Base-by-base conservation (phyloP, 352 stramenopile species). In the Pythium scleroteichum region DNA sequence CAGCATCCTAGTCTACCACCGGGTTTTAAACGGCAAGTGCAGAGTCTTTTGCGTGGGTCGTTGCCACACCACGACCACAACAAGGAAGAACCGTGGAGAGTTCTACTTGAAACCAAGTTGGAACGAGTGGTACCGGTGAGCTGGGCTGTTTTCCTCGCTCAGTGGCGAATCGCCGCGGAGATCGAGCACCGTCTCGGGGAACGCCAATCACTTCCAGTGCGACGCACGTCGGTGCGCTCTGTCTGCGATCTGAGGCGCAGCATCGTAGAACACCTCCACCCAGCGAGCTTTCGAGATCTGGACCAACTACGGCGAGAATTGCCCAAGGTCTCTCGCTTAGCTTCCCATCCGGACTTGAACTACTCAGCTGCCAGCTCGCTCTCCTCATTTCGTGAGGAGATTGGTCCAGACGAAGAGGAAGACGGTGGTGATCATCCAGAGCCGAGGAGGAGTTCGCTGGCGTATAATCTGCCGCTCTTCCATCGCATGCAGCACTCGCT, bases 141-240 rank as follows among this genome's bases (percentile, higher is more conserved):
- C 39, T 89, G 79, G 79, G 54, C 69, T 3, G 47, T 79, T 0
- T 85, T 87, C 45, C 69, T 89, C 24, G 66, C 76, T 3, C 79
- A 78, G 40, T 89, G 79, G 79, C 71, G 75, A 3, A 42, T 22
- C 6, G 52, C 45, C 1, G 16, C 47, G 16, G 42, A 53, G 14
- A 9, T 62, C 0, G 56, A 62, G 27, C 38, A 44, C 5, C 66
- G 70, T 23, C 53, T 66, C 17, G 49, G 32, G 9, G 62, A 81
- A 32, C 40, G 47, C 6, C 59, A 49, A 29, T 20, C 41, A 1
- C 20, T 3, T 40, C 60, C 39, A 23, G 39, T 26, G 13, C 64
- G 53, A 14, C 33, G 35, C 8, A 71, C 54, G 14, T 61, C 47
- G 22, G 63, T 71, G 27, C 72, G 71, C 54, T 75, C 76, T 23